These are phyloP conservation scores for Heliamphora exappendiculata DNA, from an alignment of 148 eudicot genomes.

Conservation along the genomic window DNA sequence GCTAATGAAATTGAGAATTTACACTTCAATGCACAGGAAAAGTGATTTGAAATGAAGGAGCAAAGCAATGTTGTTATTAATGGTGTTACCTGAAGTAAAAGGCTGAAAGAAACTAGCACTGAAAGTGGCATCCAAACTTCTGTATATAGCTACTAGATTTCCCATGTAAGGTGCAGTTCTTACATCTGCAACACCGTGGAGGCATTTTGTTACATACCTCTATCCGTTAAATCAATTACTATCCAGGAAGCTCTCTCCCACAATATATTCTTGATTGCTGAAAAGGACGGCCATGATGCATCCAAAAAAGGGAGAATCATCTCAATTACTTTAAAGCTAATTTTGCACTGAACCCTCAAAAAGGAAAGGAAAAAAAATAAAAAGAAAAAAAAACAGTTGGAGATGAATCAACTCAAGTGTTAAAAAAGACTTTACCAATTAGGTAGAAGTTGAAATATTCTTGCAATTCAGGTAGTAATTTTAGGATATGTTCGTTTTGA, in stretches of 20 bases:
- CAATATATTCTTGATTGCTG: neutral
- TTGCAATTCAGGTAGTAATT: neutral
- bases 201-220: neutral
- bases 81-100: constrained; percentile 22
- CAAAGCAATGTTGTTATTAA: neutral
- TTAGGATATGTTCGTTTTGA: too few relatives aligned
- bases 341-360: too few relatives aligned
- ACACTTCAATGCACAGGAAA: neutral
- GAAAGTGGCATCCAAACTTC: constrained; percentile 57
- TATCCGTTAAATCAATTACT: neutral
- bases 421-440: neutral
- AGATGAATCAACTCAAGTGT: neutral
- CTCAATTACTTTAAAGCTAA: neutral
- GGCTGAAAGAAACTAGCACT: constrained; percentile 38
- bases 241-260: neutral
- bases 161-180: constrained; percentile 66
- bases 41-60: neutral
- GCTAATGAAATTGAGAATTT: neutral
- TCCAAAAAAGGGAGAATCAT: neutral
- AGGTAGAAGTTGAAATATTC: neutral
- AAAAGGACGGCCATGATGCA: neutral
- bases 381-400: neutral
- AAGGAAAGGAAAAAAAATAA: too few relatives aligned
- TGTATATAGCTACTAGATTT: constrained; percentile 55
- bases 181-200: constrained; percentile 45